Conservation (phyloP, 805 yeast species). For the Yamadazyma endophytica region DNA sequence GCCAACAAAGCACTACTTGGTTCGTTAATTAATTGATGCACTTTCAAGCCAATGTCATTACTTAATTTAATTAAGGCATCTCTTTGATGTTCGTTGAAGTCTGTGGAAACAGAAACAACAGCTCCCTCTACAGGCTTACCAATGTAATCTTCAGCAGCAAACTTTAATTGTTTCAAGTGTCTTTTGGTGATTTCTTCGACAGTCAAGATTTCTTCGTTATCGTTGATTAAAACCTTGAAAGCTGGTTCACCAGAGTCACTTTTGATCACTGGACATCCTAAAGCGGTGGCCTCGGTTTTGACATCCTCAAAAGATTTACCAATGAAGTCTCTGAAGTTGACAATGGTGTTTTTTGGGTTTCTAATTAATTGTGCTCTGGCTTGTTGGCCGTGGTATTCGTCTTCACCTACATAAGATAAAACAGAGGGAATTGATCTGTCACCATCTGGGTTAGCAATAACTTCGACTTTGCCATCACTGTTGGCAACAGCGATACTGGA, state of each 20-base stretch:
- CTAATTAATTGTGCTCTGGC: constrained; percentile 90
- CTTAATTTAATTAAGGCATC: constrained; percentile 58
- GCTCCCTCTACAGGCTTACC: constrained; percentile 79
- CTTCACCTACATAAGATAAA: constrained; percentile 85
- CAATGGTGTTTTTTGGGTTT: constrained; percentile 80
- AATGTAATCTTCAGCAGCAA: constrained; percentile 89
- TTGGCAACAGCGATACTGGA: constrained; percentile 88
- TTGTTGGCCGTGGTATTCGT: constrained; percentile 97
- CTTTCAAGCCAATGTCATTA: constrained; percentile 67
- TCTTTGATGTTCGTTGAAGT: constrained; percentile 73
- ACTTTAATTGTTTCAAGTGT: constrained; percentile 75
- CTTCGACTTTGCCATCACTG: constrained; percentile 88
- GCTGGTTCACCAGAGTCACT: constrained; percentile 62
- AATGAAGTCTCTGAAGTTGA: constrained; percentile 89
- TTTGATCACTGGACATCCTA: constrained; percentile 59
- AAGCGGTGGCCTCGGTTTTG: constrained; percentile 50
- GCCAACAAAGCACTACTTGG: constrained; percentile 90
- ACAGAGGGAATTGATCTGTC: constrained; percentile 95
- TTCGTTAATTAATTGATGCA: constrained; percentile 85
- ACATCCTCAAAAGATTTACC: constrained; percentile 71
- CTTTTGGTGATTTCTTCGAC: constrained; percentile 79
- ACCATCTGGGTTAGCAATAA: constrained; percentile 98
- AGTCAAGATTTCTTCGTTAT: constrained; percentile 52
- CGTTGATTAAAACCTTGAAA: constrained; percentile 53
- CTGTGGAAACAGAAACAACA: constrained; percentile 88